Evolutionary conservation across 164 flowering plant genomes (phyloP), one percentile per base, ranked within the genome.

Genomic region (Nelumbo lutea): DNA sequence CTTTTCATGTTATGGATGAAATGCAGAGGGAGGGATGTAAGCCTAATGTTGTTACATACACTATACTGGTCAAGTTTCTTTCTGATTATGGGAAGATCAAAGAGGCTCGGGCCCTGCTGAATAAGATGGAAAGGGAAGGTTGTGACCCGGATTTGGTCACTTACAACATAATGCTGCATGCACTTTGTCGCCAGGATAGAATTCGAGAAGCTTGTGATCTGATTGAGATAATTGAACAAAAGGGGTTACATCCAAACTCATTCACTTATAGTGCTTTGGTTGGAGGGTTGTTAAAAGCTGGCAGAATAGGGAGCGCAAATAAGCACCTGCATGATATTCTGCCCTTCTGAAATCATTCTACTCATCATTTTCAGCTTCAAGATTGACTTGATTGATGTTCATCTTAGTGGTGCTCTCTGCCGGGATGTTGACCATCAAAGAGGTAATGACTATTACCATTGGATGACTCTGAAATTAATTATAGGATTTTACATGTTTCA

Each of bases 121-220:
- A 45, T 62, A 41, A 59, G 62, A 87, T 84, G 87, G 83, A 73
- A 52, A 69, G 52, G 47, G 70, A 75, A 65, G 81, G 81, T 44
- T 81, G 81, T 74, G 47, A 70, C 45, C 81, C 91, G 4, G 91
- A 85, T 68, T 59, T 84, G 68, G 71, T 82, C 51, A 68, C 79
- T 0, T 84, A 75, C 66, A 85, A 87, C 73, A 66, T 85, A 44
- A 59, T 85, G 70, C 79, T 87, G 8, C 86, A 78, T 65, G 84
- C 77, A 46, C 77, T 82, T 70, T 74, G 73, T 53, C 65, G 42
- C 27, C 69, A 77, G 55, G 67, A 68, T 67, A 78, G 74, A 68
- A 40, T 70, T 39, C 11, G 40, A 15, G 83, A 84, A 4, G 68
- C 76, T 62, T 48, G n/a, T 69, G 80, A 79, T n/a, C 72, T 81